Evolutionary conservation across 2,329 filamentous ascomycete genomes (phyloP).

Genomic region (Thermoascus crustaceus): DNA sequence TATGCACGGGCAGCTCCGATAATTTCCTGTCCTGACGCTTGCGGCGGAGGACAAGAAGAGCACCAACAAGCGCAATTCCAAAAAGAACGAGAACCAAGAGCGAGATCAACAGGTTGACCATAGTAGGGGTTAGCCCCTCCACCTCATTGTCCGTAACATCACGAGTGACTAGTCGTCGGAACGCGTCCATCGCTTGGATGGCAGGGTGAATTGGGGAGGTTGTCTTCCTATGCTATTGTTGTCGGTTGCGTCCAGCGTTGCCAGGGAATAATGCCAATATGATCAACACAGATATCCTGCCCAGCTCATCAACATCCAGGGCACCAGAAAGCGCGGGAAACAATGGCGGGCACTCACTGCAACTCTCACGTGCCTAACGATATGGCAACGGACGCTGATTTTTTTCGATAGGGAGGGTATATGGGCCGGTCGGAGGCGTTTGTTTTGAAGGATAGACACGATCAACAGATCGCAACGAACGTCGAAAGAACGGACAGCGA

Average conservation of each 20-base stretch:
- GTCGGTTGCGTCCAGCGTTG: too few relatives aligned
- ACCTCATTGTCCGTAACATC: constrained; percentile 35
- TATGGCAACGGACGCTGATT: not conserved
- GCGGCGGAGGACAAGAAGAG: constrained; percentile 65
- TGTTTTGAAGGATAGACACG: constrained; percentile 8
- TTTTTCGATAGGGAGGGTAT: constrained; percentile 8
- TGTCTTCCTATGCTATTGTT: too few relatives aligned
- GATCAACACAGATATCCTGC: too few relatives aligned
- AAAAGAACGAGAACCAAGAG: constrained; percentile 72
- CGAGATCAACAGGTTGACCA: constrained; percentile 69
- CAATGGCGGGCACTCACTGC: not conserved
- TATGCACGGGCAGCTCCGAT: constrained; percentile 58
- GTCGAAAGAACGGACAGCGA: constrained; percentile 42
- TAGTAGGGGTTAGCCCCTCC: constrained; percentile 48
- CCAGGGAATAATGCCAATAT: too few relatives aligned
- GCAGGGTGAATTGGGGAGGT: constrained; percentile 15
- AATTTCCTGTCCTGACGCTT: constrained; percentile 47
- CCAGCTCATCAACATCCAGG: too few relatives aligned
- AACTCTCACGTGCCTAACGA: too few relatives aligned
- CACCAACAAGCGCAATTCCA: constrained; percentile 57
- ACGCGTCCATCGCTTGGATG: constrained; percentile 29
- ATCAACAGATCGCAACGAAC: constrained; percentile 10
- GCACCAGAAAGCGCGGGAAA: too few relatives aligned
- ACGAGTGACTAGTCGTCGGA: constrained; percentile 44
- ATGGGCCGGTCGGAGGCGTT: constrained; percentile 10